Base-by-base conservation (phyloP, 2,329 filamentous ascomycete species). In the Phialophora verrucosa region DNA sequence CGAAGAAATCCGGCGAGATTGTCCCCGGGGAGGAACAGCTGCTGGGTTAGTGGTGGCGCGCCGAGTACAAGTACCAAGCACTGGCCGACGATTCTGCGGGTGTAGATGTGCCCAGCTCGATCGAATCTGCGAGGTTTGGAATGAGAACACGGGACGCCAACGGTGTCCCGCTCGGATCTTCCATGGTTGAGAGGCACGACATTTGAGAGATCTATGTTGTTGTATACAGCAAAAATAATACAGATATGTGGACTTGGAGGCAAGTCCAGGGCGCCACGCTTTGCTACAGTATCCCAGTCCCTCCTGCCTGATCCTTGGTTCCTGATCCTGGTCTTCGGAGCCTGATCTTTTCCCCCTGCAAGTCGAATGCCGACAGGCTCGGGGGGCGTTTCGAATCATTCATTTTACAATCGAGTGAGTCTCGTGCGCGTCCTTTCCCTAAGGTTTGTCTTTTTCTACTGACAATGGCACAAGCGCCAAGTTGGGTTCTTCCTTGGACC, bases 1-100 rank as follows among this genome's bases (percentile, higher is more conserved):
- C 89, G 4, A 79, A 90, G 49, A 72, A 81, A 62, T 87, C 88
- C 56, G 89, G 88, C 0, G 86, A 84, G 0, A 70, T 90, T 10
- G 73, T 83, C 17, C 81, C 84, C 1, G 86, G 88, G 0, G 84
- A 91, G 78, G 59, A 65, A 42, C 55, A 66, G 56, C 56, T 69
- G 8, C 25, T 69, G 38, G 42, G 31, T 23, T 65, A 35, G 27
- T 27, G 11, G n/a, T 8, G 10, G 14, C n/a, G 11, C 14, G 44
- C 44, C 20, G 17, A n/a, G 44, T 2, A 27, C 27, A 27, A 27
- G 27, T 27, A 27, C 27, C 44, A 3, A 20, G 44, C 2, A 49
- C 20, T 7, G 49, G 25, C 10, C 25, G 49, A 51, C 20, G 49
- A 14, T 27, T 5, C 1, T 17, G 49, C 10, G 14, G 7, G 14